phyloP scores from a whole-genome alignment of 2,329 filamentous ascomycete genomes.

The Zymoseptoria brevis region DNA sequence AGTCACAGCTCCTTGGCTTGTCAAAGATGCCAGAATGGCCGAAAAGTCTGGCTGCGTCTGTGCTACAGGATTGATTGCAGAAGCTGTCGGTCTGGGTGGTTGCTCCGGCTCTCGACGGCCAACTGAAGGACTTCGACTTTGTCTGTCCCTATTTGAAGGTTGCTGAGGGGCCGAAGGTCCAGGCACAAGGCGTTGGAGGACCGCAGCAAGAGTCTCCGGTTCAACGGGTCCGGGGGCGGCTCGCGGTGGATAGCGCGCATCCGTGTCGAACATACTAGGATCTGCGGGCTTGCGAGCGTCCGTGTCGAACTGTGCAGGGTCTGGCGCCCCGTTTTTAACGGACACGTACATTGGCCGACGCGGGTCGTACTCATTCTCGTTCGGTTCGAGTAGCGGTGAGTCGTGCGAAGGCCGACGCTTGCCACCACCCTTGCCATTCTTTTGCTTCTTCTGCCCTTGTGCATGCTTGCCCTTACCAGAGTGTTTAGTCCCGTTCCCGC shows the following conservation, averaged over 20 bases:
- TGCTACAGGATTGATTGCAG: background rate
- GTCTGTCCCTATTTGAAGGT: background rate
- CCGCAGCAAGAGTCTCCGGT: slow-evolving; percentile 20
- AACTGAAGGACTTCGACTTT: slow-evolving; percentile 17
- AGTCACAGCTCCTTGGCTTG: slow-evolving; percentile 7
- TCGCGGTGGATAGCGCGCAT: slow-evolving; percentile 17
- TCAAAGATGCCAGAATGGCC: slow-evolving; percentile 24
- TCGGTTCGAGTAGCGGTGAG: slow-evolving; percentile 29
- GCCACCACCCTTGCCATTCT: slow-evolving; percentile 20
- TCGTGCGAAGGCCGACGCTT: slow-evolving; percentile 17
- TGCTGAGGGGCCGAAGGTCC: slow-evolving; percentile 1
- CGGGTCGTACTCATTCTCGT: slow-evolving; percentile 44
- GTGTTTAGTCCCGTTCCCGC: slow-evolving; percentile 16
- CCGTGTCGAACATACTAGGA: slow-evolving; percentile 25
- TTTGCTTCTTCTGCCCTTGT: slow-evolving; percentile 9
- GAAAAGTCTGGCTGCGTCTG: slow-evolving; percentile 21
- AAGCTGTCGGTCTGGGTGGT: slow-evolving; percentile 1
- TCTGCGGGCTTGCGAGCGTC: slow-evolving; percentile 22
- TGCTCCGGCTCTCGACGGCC: slow-evolving; percentile 9
- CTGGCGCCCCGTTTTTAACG: slow-evolving; percentile 13
- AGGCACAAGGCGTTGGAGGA: slow-evolving; percentile 13
- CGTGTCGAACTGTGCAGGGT: slow-evolving; percentile 26
- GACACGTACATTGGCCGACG: slow-evolving; percentile 30
- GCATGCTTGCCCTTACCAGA: slow-evolving; percentile 24
- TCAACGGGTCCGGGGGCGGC: slow-evolving; percentile 3